Percentiles rank a stretch among this genome's conserved stretches.
Evolutionary conservation across 164 flowering plant genomes (phyloP).

Genomic region (Vitis riparia): DNA sequence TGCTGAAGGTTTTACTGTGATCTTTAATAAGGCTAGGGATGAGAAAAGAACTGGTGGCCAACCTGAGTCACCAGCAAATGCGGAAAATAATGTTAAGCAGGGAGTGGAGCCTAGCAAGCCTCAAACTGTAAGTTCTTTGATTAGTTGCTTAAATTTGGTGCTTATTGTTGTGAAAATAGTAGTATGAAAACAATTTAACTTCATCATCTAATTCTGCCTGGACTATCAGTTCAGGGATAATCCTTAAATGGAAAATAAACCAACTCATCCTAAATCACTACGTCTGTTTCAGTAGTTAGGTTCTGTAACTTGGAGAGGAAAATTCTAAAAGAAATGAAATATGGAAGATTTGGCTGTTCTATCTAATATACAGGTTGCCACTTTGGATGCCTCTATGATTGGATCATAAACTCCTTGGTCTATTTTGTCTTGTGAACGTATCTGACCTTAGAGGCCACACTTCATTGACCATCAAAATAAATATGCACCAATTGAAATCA

Average conservation of each 20-base stretch:
- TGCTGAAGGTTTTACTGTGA: constrained; percentile 92
- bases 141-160: no score
- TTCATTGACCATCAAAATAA: neutral
- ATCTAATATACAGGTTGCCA: neutral
- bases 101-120: constrained; percentile 54
- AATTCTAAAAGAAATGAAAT: neutral
- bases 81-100: constrained; percentile 38
- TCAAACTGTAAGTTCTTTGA: constrained; percentile 56
- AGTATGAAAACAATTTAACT: no score
- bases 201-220: neutral
- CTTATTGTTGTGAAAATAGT: no score
- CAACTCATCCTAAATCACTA: neutral
- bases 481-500: neutral
- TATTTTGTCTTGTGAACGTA: no score
- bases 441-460: neutral
- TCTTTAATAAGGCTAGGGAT: constrained; percentile 92
- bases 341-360: neutral
- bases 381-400: neutral
- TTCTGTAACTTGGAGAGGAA: neutral
- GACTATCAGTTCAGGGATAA: neutral
- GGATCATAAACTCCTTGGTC: neutral
- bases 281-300: neutral
- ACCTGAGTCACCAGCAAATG: constrained; percentile 68
- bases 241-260: neutral
- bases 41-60: constrained; percentile 92